A percentile compares a stretch with the other conserved stretches of the same genome.
phyloP scores from a whole-genome alignment of 225 moss, liverwort and hornwort genomes.

The Polytrichum commune region DNA sequence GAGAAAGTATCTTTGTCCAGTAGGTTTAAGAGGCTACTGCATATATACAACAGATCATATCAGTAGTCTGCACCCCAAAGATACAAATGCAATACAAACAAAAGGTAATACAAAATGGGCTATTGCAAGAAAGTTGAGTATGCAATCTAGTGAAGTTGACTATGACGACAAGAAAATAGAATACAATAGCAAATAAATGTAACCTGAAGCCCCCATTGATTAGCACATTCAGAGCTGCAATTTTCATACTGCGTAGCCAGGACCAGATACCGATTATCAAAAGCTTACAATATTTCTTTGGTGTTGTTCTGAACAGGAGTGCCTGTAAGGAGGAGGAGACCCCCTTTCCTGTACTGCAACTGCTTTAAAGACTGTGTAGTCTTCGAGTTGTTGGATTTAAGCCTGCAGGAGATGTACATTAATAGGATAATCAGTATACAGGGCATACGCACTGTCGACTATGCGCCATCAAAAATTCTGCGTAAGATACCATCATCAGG shows the following conservation, averaged over 20 bases:
- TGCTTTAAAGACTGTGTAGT: constrained; percentile 67
- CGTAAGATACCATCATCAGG: too few species aligned
- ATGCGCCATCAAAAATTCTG: too few species aligned
- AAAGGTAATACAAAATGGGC: too few species aligned
- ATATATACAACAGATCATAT: background rate
- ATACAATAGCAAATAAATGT: too few species aligned
- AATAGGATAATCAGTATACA: too few species aligned
- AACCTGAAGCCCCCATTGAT: too few species aligned
- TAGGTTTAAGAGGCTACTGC: constrained; percentile 83
- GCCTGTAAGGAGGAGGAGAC: constrained; percentile 79
- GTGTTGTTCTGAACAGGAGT: constrained; percentile 93
- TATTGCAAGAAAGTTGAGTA: too few species aligned
- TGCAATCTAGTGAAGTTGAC: too few species aligned
- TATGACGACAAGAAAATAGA: too few species aligned
- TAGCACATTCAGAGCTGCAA: too few species aligned
- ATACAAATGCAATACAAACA: too few species aligned
- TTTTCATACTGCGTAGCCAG: background rate
- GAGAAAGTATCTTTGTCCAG: constrained; percentile 64
- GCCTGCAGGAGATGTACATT: constrained; percentile 26
- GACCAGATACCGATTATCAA: background rate
- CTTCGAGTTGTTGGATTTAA: constrained; percentile 81
- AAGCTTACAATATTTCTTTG: constrained; percentile 80
- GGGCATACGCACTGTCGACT: too few species aligned
- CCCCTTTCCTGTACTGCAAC: constrained; percentile 56
- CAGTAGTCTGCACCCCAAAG: background rate